Evolutionary conservation across 2,329 filamentous ascomycete species (phyloP), one percentile per base, ranked within the genome.

Genomic region (Aulographum hederae): DNA sequence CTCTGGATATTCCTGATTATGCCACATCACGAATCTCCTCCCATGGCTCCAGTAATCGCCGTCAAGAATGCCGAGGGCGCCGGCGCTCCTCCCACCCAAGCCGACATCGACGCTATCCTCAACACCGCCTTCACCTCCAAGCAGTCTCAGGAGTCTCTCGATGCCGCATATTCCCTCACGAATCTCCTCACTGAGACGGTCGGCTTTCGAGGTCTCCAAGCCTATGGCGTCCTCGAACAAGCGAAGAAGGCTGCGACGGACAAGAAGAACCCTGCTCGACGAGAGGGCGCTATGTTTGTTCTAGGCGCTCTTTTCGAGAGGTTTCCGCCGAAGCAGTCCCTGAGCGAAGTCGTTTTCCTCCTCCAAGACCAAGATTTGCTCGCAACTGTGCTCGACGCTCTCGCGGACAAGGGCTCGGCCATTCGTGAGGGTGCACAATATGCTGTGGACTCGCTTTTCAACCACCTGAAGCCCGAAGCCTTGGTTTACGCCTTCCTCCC

Each of bases 221-320:
- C 57, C 35, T 78, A 77, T 54, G 67, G 67, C 40, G 55, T 78
- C 30, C 50, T 79, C 29, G 61, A 66, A 15, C 65, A 69, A 39
- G 63, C 76, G 45, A 69, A 69, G 48, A 78, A 92, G 65, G 81
- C 80, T 23, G 84, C 86, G 3, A 60, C 65, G 44, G 84, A 95
- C 60, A 98, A 95, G 73, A 98, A 98, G 66, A 85, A 75, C 54
- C 78, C 77, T 12, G 67, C 77, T 25, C 72, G 70, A 44, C 70
- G 86, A 45, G 89, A 98, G 60, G 82, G 84, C 47, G 78, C 85
- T 41, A 91, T 95, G 72, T 91, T 94, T 53, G 76, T 92, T 26
- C 67, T 95, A 16, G 89, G 91, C 35, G 86, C 91, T 33, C 63
- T 98, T 29, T 86, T 95, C 46, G 89, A 98, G 63, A 74, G 78